Percentiles rank a stretch among this genome's conserved stretches.
These are phyloP conservation scores for Metschnikowia noctiluminum DNA, from an alignment of 805 yeast genomes.

Conservation along the genomic window DNA sequence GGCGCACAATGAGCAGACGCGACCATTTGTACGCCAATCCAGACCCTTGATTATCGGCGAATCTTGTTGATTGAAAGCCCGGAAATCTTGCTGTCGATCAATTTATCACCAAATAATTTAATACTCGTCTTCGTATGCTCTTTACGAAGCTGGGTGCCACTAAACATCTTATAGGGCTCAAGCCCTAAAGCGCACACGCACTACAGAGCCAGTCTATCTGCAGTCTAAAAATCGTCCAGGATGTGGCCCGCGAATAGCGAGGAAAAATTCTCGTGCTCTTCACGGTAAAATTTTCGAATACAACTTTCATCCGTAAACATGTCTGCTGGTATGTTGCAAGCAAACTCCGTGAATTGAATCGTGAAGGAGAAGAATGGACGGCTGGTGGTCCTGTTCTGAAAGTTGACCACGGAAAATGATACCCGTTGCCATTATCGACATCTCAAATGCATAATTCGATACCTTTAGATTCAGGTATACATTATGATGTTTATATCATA, in stretches of 20 bases:
- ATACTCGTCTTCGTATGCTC: not conserved
- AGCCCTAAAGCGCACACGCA: slow-evolving; percentile 12
- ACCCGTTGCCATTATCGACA: no score
- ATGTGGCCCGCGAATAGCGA: slow-evolving; percentile 17
- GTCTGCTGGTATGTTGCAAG: slow-evolving; percentile 22
- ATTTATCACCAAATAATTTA: not conserved
- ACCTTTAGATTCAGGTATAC: no score
- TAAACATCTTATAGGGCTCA: slow-evolving; percentile 11
- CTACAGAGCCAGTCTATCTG: not conserved
- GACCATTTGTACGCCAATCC: no score
- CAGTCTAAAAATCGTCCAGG: not conserved
- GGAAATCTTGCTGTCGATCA: not conserved
- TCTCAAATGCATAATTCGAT: no score
- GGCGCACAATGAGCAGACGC: no score
- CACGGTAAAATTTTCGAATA: slow-evolving; percentile 10
- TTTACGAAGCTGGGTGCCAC: not conserved
- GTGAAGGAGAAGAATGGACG: no score
- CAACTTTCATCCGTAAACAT: slow-evolving; percentile 20
- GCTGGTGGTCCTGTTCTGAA: no score
- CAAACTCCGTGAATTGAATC: not conserved
- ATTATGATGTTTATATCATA: no score
- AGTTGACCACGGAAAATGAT: no score
- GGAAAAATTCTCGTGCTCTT: slow-evolving; percentile 19
- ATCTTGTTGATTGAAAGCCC: no score
- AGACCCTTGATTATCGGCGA: no score